Evolutionary conservation across 2,329 filamentous ascomycete species (phyloP).

Genomic region (Acarospora socialis): DNA sequence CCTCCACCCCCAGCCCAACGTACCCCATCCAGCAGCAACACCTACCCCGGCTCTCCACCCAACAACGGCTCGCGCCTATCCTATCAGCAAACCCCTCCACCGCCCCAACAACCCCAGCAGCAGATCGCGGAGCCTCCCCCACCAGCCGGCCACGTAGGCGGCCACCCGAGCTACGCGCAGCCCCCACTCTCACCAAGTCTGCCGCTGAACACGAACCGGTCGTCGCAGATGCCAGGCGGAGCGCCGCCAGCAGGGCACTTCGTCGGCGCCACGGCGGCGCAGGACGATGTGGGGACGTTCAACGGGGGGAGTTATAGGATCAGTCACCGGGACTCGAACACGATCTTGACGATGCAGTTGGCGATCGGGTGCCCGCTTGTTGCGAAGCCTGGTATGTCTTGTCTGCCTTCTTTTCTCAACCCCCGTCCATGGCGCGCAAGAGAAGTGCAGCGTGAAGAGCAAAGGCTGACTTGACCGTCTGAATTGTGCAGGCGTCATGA

Average conservation of each 20-base stretch:
- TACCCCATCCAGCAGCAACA: conserved; percentile 14
- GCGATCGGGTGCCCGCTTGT: conserved; percentile 75
- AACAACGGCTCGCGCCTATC: conserved; percentile 23
- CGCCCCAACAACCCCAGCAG: conserved; percentile 6
- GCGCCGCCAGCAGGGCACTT: conserved; percentile 43
- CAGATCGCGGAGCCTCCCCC: conserved; percentile 13
- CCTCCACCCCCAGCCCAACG: conserved; percentile 21
- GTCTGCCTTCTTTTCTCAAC: background rate
- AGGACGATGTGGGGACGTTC: conserved; percentile 89
- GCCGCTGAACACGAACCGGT: conserved; percentile 19
- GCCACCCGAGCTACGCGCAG: conserved; percentile 7
- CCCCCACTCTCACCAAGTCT: conserved; percentile 15
- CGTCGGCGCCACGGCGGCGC: conserved; percentile 44
- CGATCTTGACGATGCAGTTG: conserved; percentile 74
- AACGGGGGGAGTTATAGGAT: conserved; percentile 92
- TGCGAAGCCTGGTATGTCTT: conserved; percentile 55
- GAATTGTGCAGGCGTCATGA: conserved; percentile 73
- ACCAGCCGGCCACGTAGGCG: conserved; percentile 13
- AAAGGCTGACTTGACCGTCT: conserved; percentile 1
- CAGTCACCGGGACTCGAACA: conserved; percentile 83
- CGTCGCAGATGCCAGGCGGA: conserved; percentile 24
- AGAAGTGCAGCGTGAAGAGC: too few species aligned
- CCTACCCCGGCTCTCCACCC: conserved; percentile 19
- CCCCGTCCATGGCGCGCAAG: background rate
- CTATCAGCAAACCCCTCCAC: conserved; percentile 17